Conservation (phyloP, 371 early-diverging fungal genomes). For the Nematocida sp. region DNA sequence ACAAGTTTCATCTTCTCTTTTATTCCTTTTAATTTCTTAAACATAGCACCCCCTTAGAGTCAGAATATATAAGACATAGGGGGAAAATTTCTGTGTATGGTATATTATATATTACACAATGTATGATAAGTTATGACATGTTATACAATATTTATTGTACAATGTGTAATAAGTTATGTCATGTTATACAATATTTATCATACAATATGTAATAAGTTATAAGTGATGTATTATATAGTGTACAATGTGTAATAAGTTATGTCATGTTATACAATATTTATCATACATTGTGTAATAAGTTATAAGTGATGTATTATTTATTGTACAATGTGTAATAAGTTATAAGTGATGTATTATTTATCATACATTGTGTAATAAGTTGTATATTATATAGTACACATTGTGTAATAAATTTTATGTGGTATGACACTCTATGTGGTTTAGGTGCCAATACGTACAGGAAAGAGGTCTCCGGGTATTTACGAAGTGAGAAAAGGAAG, state of each 20-base stretch:
- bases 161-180: not conserved
- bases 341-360: too few relatives aligned
- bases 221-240: not conserved
- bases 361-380: too few relatives aligned
- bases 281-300: too few relatives aligned
- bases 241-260: too few relatives aligned
- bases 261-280: too few relatives aligned
- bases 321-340: too few relatives aligned
- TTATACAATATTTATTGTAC: not conserved
- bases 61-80: too few relatives aligned
- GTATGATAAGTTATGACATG: not conserved
- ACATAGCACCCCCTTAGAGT: too few relatives aligned
- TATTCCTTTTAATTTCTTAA: not conserved
- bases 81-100: not conserved
- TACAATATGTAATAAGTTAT: not conserved
- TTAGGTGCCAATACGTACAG: not conserved
- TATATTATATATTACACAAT: not conserved
- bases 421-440: too few relatives aligned
- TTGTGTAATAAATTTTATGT: too few relatives aligned
- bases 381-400: too few relatives aligned
- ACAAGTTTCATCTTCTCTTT: not conserved
- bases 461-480: conserved; percentile 10
- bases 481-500: conserved; percentile 7
- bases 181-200: not conserved
- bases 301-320: too few relatives aligned